A percentile compares a stretch with the other conserved stretches of the same genome.
Conservation (phyloP, 441 rosid species). For the Adansonia grandidieri region DNA sequence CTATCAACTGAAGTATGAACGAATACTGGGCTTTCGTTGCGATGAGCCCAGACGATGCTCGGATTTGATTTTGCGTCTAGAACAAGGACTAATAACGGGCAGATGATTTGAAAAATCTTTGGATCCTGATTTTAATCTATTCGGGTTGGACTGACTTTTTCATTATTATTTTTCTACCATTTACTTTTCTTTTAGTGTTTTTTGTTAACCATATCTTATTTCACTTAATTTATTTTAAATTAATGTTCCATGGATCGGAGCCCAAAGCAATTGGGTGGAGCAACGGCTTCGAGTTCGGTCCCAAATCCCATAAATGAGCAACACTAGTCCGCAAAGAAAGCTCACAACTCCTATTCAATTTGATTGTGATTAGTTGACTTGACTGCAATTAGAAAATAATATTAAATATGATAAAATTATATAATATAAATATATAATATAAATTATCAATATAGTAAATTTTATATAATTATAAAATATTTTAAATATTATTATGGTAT, state of each 20-base stretch:
- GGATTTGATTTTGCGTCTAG: background rate
- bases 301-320: background rate
- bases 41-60: slow-evolving; percentile 27
- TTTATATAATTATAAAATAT: too few species aligned
- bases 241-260: background rate
- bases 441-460: too few species aligned
- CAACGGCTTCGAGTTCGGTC: background rate
- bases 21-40: slow-evolving; percentile 20
- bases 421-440: too few species aligned
- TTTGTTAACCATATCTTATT: background rate
- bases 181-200: too few species aligned
- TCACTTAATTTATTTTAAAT: background rate
- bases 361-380: too few species aligned
- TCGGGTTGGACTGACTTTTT: background rate
- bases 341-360: background rate
- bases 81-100: background rate
- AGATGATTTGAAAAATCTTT: background rate
- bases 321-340: background rate
- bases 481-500: too few species aligned
- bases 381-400: too few species aligned
- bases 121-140: background rate
- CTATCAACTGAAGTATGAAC: background rate
- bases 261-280: background rate
- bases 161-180: background rate
- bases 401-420: too few species aligned